A percentile compares a stretch with the other conserved stretches of the same genome.
Conservation (phyloP, 495 filamentous ascomycete genomes). For the Astrocystis sublimbata region DNA sequence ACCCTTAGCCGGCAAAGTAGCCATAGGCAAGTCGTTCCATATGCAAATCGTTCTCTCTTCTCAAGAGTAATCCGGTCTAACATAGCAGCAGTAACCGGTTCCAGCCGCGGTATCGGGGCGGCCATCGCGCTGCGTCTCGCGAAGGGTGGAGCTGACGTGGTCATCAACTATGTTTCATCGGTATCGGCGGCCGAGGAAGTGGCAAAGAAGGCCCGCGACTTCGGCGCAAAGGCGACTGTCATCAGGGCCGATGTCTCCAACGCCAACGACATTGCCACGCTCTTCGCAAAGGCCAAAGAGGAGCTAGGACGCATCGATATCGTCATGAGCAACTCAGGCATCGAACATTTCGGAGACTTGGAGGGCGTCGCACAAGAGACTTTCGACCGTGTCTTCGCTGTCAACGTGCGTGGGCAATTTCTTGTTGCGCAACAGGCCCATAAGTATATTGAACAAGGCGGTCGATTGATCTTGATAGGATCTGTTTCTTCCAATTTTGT, state of each 20-base stretch:
- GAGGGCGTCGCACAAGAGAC: conserved; percentile 67
- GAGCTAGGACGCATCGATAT: conserved; percentile 70
- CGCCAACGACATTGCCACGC: conserved; percentile 57
- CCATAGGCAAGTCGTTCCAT: neutral
- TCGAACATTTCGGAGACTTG: conserved; percentile 57
- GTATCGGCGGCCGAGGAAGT: conserved; percentile 60
- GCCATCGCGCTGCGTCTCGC: conserved; percentile 72
- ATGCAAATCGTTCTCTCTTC: neutral
- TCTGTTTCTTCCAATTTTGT: conserved; percentile 46
- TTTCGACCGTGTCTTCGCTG: conserved; percentile 69
- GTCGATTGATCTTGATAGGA: conserved; percentile 61
- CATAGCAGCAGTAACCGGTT: conserved; percentile 55
- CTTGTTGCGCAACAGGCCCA: conserved; percentile 73
- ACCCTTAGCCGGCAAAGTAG: conserved; percentile 5
- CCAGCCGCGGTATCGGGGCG: conserved; percentile 66
- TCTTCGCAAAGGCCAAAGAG: conserved; percentile 62
- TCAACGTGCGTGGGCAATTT: conserved; percentile 74
- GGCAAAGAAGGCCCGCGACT: conserved; percentile 53
- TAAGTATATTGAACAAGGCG: conserved; percentile 61
- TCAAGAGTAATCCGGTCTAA: neutral
- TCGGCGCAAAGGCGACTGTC: conserved; percentile 60
- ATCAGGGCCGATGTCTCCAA: conserved; percentile 72
- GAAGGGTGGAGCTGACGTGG: conserved; percentile 62
- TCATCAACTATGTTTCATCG: conserved; percentile 70
- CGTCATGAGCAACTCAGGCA: conserved; percentile 66